Evolutionary conservation across 2,329 filamentous ascomycete species (phyloP), one percentile per base, ranked within the genome.

Genomic region (Apiospora arundinis): DNA sequence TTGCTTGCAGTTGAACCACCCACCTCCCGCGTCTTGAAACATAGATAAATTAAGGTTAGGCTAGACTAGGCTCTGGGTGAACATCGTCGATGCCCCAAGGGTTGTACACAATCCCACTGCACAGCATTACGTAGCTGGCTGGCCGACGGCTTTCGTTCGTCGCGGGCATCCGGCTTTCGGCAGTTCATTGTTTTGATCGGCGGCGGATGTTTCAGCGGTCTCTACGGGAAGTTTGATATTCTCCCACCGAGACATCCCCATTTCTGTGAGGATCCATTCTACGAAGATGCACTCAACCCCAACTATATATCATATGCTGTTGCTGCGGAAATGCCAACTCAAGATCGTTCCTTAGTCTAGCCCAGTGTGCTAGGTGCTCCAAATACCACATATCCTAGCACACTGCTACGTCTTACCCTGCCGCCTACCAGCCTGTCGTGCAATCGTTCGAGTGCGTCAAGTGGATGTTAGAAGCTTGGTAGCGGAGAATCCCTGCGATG

Each of bases 151-250:
- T 40, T 63, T 32, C 42, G 42, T 45, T n/a, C 25, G 23, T 56
- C 52, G 52, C 52, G 25, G 52, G 16, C 28, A 40, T n/a, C 28
- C 52, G 52, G 52, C 52, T 60, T 21, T 63, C 56, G 56, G 56
- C 32, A 63, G 56, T 40, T 40, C 56, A n/a, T n/a, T 63, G 56
- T 63, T 63, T 40, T n/a, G 56, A 63, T 63, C 56, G 56, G 21
- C 21, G 18, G 32, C 56, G 16, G 32, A 40, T 63, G 56, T 63
- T 63, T 63, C 56, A 63, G 56, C 56, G 11, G 32, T 60, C 32
- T 40, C 32, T 63, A 12, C 32, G 9, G 21, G 18, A 60, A 60
- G 52, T 60, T 37, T 60, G 52, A 60, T 21, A 12, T 60, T 32
- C 32, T 40, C 56, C 56, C 56, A 63, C 56, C 32, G 56, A 63